A percentile compares a stretch with the other conserved stretches of the same genome.
Evolutionary conservation across 495 filamentous ascomycete species (phyloP).

Genomic region (Cercophora scortea): DNA sequence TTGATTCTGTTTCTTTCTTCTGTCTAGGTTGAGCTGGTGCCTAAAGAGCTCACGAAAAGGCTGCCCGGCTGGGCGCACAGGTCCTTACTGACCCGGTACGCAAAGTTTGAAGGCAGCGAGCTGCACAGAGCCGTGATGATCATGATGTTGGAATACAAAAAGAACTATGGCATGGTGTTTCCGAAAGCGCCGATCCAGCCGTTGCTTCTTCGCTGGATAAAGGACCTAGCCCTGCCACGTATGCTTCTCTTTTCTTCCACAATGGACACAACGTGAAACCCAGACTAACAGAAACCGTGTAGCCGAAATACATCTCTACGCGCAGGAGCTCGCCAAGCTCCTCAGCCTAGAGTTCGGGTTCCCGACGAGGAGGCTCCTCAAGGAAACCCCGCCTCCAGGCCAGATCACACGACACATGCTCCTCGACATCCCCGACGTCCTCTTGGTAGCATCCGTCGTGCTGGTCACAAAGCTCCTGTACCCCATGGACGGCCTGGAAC

Average conservation of each 20-base stretch:
- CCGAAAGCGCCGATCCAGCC: slow-evolving; percentile 63
- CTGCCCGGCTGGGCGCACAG: slow-evolving; percentile 52
- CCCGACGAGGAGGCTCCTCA: slow-evolving; percentile 23
- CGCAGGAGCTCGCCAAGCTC: slow-evolving; percentile 49
- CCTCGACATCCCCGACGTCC: slow-evolving; percentile 59
- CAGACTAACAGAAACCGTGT: slow-evolving; percentile 26
- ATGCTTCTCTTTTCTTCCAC: slow-evolving; percentile 17
- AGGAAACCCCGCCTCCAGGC: slow-evolving; percentile 1
- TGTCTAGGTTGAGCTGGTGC: slow-evolving; percentile 40
- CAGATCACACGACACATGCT: slow-evolving; percentile 11
- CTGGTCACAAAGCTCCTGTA: slow-evolving; percentile 71
- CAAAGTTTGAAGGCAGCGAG: slow-evolving; percentile 36
- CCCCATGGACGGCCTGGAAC: slow-evolving; percentile 58
- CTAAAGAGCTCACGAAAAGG: slow-evolving; percentile 56
- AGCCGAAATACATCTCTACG: slow-evolving; percentile 57
- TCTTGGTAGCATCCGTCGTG: slow-evolving; percentile 63
- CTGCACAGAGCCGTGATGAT: slow-evolving; percentile 58
- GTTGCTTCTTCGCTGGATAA: slow-evolving; percentile 61
- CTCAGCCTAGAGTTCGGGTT: slow-evolving; percentile 52
- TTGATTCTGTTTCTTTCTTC: not conserved
- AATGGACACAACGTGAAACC: not conserved
- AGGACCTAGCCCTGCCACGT: slow-evolving; percentile 71
- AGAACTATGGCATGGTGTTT: slow-evolving; percentile 60
- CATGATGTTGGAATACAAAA: slow-evolving; percentile 52
- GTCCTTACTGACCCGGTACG: slow-evolving; percentile 47